phyloP scores from a whole-genome alignment of 2,329 filamentous ascomycete genomes.

The Dryadomyces quercivorus region DNA sequence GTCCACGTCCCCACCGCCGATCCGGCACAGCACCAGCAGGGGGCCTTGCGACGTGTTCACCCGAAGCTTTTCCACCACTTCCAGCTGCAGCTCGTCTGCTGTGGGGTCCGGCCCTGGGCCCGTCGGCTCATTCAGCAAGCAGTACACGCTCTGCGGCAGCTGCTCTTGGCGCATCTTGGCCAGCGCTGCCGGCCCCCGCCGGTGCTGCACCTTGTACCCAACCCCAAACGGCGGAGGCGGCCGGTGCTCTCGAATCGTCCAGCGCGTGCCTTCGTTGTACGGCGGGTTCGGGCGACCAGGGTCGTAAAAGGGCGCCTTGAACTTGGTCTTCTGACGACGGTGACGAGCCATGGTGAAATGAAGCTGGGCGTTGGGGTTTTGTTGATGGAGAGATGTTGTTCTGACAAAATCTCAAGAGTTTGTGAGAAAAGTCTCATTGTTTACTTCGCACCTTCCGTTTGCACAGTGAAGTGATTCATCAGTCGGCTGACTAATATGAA shows the following conservation, averaged over 20 bases:
- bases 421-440: too few species aligned
- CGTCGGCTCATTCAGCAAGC: slow-evolving; percentile 6
- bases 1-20: background rate
- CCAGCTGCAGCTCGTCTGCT: background rate
- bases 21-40: slow-evolving; percentile 7
- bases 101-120: slow-evolving; percentile 4
- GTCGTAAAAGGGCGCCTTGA: slow-evolving; percentile 4
- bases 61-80: slow-evolving; percentile 7
- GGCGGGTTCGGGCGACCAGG: slow-evolving; percentile 4
- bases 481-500: background rate
- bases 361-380: background rate
- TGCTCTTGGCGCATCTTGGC: slow-evolving; percentile 7
- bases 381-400: too few species aligned
- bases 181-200: slow-evolving; percentile 4
- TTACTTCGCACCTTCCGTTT: background rate
- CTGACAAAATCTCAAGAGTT: too few species aligned
- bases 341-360: background rate
- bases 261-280: slow-evolving; percentile 1
- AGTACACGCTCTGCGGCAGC: slow-evolving; percentile 10
- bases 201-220: slow-evolving; percentile 8
- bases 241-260: slow-evolving; percentile 5
- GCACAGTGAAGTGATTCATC: background rate
- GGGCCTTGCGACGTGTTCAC: slow-evolving; percentile 1
- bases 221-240: slow-evolving; percentile 7
- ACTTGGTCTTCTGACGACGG: background rate